These are phyloP conservation scores for Aureobasidium sp. DNA, from an alignment of 2,329 filamentous ascomycete genomes.

Conservation along the genomic window DNA sequence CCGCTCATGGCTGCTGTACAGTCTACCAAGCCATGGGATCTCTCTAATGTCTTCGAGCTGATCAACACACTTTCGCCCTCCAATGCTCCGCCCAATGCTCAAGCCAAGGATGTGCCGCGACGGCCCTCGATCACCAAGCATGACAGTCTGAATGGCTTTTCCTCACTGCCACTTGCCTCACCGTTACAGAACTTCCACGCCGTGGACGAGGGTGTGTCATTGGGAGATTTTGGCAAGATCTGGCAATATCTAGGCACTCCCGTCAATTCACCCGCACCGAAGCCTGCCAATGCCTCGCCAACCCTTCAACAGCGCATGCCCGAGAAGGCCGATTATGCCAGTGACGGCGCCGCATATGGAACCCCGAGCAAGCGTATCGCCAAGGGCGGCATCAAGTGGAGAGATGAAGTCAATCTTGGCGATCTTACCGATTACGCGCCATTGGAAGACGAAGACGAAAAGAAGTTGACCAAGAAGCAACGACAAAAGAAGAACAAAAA, in stretches of 20 bases:
- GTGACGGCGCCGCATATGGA: slow-evolving; percentile 33
- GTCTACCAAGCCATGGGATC: slow-evolving; percentile 35
- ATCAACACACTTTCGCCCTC: slow-evolving; percentile 23
- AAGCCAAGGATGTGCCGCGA: neutral
- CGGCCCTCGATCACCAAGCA: slow-evolving; percentile 6
- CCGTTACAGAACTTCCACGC: neutral
- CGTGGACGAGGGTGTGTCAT: slow-evolving; percentile 14
- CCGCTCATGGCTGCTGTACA: slow-evolving; percentile 22
- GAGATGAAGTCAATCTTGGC: slow-evolving; percentile 16
- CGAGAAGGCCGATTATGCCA: slow-evolving; percentile 30
- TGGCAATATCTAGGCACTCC: slow-evolving; percentile 35
- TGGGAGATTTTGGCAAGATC: slow-evolving; percentile 41
- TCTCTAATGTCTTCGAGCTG: slow-evolving; percentile 36
- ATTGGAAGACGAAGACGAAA: slow-evolving; percentile 11
- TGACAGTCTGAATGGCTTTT: slow-evolving; percentile 1
- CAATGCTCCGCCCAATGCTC: neutral
- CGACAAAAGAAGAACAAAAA: slow-evolving; percentile 27
- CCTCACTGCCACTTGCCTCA: slow-evolving; percentile 3
- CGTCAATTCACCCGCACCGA: slow-evolving; percentile 10
- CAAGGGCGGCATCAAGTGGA: slow-evolving; percentile 20
- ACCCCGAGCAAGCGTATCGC: slow-evolving; percentile 9
- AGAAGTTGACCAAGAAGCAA: slow-evolving; percentile 27
- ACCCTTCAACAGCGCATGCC: slow-evolving; percentile 16
- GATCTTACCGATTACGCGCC: slow-evolving; percentile 15
- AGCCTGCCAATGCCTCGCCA: slow-evolving; percentile 9